Percentiles rank a stretch among this genome's conserved stretches.
Conservation (phyloP, 1,284 basidiomycete genomes). For the Tetrapyrgos nigripes region DNA sequence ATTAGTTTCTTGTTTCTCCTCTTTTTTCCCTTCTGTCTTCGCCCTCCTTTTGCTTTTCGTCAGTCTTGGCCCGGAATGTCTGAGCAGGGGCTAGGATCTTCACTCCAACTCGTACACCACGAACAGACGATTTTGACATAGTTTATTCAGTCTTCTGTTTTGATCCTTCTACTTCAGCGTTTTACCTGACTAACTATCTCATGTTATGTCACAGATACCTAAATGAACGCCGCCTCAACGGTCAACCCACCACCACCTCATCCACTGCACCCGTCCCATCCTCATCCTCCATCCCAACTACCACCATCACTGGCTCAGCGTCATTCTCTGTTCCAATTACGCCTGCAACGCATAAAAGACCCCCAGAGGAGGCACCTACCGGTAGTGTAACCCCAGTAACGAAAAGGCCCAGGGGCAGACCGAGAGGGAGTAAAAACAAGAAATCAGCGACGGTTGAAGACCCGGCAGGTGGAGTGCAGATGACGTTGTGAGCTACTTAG, state of each 20-base stretch:
- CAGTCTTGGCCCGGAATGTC: too few species aligned
- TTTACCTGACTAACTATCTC: too few species aligned
- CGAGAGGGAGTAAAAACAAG: constrained; percentile 53
- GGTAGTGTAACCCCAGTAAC: constrained; percentile 27
- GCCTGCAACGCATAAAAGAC: background rate
- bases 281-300: background rate
- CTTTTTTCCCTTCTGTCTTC: background rate
- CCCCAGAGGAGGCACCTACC: constrained; percentile 23
- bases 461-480: too few species aligned
- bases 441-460: background rate
- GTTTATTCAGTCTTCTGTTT: too few species aligned
- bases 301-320: background rate
- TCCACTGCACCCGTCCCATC: background rate
- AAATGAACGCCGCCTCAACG: constrained; percentile 48
- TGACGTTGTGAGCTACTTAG: too few species aligned
- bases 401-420: constrained; percentile 58
- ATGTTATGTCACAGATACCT: constrained; percentile 43
- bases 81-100: too few species aligned
- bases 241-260: constrained; percentile 21
- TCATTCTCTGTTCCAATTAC: background rate
- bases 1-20: background rate
- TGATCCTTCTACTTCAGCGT: too few species aligned
- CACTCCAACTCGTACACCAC: too few species aligned
- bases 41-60: constrained; percentile 2
- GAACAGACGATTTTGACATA: too few species aligned